A percentile compares a stretch with the other conserved stretches of the same genome.
Evolutionary conservation across 306 rosid genomes (phyloP).

Genomic region (Myrica gale): DNA sequence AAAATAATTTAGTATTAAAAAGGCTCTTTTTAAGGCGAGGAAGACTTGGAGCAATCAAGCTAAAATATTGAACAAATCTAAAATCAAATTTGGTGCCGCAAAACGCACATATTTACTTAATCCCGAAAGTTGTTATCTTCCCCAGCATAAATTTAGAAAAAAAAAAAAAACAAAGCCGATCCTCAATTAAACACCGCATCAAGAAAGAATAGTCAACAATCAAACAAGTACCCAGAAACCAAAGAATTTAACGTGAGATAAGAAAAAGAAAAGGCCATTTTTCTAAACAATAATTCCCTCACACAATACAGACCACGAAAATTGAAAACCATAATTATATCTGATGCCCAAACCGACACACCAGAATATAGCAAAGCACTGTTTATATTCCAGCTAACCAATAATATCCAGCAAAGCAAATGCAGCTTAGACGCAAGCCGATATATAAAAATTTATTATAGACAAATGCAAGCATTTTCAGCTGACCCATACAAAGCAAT

Average conservation of each 20-base stretch:
- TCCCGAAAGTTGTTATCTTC: background rate
- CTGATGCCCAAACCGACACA: background rate
- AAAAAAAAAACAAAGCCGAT: background rate
- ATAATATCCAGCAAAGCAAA: too few relatives aligned
- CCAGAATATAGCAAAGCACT: background rate
- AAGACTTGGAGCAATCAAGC: too few relatives aligned
- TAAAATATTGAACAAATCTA: background rate
- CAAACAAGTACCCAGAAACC: background rate
- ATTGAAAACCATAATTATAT: background rate
- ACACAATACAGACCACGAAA: too few relatives aligned
- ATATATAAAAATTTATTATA: background rate
- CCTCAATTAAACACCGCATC: background rate
- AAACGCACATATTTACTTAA: background rate
- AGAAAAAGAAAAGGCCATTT: background rate
- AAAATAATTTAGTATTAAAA: background rate
- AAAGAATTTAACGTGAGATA: background rate
- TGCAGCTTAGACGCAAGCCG: background rate
- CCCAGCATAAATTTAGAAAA: background rate
- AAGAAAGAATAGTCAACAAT: background rate
- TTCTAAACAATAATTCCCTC: too few relatives aligned
- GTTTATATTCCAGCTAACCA: too few relatives aligned
- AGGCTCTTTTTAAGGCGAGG: too few relatives aligned
- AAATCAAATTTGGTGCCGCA: background rate
- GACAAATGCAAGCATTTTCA: background rate
- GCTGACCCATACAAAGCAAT: background rate